Percentiles rank a stretch among this genome's conserved stretches.
These are phyloP conservation scores for Acacia pycnantha DNA, from an alignment of 331 rosid genomes.

Conservation along the genomic window DNA sequence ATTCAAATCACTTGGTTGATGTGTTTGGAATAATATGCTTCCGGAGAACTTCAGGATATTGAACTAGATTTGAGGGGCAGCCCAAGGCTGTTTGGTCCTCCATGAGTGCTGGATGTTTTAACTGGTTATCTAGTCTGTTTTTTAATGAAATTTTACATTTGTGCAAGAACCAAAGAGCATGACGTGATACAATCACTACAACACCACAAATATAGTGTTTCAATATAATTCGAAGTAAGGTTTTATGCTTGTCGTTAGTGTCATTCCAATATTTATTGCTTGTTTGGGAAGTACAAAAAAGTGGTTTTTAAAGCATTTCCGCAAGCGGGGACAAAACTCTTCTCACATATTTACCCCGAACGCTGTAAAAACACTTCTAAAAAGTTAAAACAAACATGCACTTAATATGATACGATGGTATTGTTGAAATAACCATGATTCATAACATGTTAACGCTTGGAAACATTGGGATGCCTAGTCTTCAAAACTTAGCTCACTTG, in stretches of 20 bases:
- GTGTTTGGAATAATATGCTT: background rate
- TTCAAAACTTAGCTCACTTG: background rate
- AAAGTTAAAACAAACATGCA: no score
- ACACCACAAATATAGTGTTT: background rate
- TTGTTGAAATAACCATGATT: background rate
- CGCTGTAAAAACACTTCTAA: no score
- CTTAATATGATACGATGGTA: background rate
- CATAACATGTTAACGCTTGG: background rate
- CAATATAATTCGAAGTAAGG: background rate
- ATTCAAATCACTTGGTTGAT: background rate
- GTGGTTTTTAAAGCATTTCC: no score
- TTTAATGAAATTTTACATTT: background rate
- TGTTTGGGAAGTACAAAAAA: no score
- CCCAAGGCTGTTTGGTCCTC: background rate
- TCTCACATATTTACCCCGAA: no score
- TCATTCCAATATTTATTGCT: no score
- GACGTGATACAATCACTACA: background rate
- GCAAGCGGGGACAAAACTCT: no score
- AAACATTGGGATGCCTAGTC: background rate
- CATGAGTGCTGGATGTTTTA: background rate
- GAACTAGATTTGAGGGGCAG: slow-evolving; percentile 1
- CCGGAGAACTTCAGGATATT: slow-evolving; percentile 15
- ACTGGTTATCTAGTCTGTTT: background rate
- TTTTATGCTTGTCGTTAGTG: background rate
- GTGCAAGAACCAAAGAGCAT: background rate